Conservation (phyloP, 2,329 filamentous ascomycete genomes). For the Verticillium zaregamsianum region DNA sequence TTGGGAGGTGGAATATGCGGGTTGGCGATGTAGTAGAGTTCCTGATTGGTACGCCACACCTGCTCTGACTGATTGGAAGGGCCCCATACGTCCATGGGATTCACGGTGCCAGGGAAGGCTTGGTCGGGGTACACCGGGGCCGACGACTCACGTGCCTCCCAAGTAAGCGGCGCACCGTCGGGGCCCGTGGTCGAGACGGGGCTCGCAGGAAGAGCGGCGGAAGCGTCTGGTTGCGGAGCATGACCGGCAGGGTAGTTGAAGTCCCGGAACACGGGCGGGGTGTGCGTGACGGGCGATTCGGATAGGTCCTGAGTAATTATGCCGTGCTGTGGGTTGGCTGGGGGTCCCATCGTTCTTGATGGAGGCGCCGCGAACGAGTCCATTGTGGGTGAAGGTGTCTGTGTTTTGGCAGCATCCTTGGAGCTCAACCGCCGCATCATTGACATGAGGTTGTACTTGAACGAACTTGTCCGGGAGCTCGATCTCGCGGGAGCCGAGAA, state of each 20-base stretch:
- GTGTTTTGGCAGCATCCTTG: constrained; percentile 4
- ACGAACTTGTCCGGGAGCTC: constrained; percentile 26
- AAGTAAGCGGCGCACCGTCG: neutral
- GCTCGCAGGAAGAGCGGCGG: neutral
- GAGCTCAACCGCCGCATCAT: constrained; percentile 28
- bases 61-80: constrained; percentile 30
- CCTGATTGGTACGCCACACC: constrained; percentile 26
- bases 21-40: constrained; percentile 28
- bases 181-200: neutral
- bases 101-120: constrained; percentile 43
- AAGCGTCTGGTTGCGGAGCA: neutral
- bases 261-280: neutral
- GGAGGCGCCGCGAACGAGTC: neutral
- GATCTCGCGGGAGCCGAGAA: constrained; percentile 14
- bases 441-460: constrained; percentile 29
- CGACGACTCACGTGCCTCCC: neutral
- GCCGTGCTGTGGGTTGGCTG: neutral
- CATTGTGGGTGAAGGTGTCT: constrained; percentile 1
- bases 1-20: constrained; percentile 21
- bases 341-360: neutral
- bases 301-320: neutral
- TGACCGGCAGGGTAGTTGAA: neutral
- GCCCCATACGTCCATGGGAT: constrained; percentile 51
- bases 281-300: neutral
- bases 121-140: constrained; percentile 19